Percentiles rank a stretch among this genome's conserved stretches.
Conservation (phyloP, 1,284 basidiomycete species). For the Heterobasidion occidentale region DNA sequence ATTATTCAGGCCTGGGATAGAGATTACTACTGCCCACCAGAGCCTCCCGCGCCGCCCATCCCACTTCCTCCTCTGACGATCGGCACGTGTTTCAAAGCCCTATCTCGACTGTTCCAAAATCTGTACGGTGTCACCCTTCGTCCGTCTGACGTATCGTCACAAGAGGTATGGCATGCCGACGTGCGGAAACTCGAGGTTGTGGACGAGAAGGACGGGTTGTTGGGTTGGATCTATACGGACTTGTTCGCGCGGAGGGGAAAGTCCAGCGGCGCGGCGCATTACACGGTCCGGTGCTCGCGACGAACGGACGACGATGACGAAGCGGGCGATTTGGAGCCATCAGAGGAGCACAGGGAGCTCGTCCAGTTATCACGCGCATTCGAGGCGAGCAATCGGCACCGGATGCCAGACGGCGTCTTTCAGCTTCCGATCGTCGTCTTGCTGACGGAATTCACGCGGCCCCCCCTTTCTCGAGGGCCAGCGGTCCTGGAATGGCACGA, state of each 20-base stretch:
- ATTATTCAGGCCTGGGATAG: conserved; percentile 88
- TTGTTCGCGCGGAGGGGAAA: conserved; percentile 84
- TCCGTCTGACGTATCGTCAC: conserved; percentile 56
- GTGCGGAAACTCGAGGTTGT: conserved; percentile 92
- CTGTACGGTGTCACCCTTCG: conserved; percentile 86
- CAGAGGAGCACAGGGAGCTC: conserved; percentile 31
- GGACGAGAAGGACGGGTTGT: conserved; percentile 76
- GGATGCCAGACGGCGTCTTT: conserved; percentile 58
- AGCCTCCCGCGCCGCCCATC: conserved; percentile 63
- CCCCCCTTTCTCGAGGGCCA: conserved; percentile 52
- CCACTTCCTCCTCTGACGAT: conserved; percentile 69
- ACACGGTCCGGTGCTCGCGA: conserved; percentile 93
- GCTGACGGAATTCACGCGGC: conserved; percentile 80
- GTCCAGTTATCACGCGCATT: conserved; percentile 46
- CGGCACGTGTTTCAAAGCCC: conserved; percentile 81
- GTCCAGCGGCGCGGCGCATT: conserved; percentile 90
- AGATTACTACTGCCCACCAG: conserved; percentile 81
- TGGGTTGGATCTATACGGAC: conserved; percentile 95
- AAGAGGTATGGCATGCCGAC: conserved; percentile 85
- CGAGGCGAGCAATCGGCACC: conserved; percentile 50
- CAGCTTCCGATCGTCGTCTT: conserved; percentile 92
- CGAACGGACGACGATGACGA: conserved; percentile 88
- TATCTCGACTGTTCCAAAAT: conserved; percentile 78
- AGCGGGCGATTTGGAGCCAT: conserved; percentile 45
- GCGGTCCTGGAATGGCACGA: conserved; percentile 89